Evolutionary conservation across 305 asterid genomes (phyloP).

Genomic region (Fraxinus albicans): DNA sequence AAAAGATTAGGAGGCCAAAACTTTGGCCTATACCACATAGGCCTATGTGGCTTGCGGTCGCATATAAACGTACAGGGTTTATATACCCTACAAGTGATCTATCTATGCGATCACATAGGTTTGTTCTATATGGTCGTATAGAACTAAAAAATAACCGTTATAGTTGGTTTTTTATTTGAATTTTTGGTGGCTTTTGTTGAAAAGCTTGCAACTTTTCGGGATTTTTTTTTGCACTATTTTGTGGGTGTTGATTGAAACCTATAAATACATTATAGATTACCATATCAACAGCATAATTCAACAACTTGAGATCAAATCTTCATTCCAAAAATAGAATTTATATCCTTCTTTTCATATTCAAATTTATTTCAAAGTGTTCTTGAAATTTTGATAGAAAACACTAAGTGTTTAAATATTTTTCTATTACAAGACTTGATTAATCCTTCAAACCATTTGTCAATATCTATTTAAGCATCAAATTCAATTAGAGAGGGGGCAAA

Average conservation of each 20-base stretch:
- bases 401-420: too few species aligned
- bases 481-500: too few species aligned
- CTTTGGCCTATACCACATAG: not conserved
- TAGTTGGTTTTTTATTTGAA: too few species aligned
- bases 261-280: too few species aligned
- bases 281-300: not conserved
- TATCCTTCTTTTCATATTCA: not conserved
- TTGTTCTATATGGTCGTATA: too few species aligned
- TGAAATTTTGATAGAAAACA: not conserved
- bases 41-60: not conserved
- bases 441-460: too few species aligned
- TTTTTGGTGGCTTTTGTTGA: not conserved
- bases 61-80: not conserved
- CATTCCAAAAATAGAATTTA: not conserved
- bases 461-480: too few species aligned
- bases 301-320: not conserved
- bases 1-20: not conserved
- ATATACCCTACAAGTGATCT: not conserved
- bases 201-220: not conserved
- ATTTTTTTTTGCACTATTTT: not conserved
- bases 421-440: too few species aligned
- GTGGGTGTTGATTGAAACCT: not conserved
- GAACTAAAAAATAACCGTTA: too few species aligned
- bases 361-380: not conserved
- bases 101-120: not conserved